Conservation (phyloP, 371 early-diverging fungal species). For the Mortierella sp. region DNA sequence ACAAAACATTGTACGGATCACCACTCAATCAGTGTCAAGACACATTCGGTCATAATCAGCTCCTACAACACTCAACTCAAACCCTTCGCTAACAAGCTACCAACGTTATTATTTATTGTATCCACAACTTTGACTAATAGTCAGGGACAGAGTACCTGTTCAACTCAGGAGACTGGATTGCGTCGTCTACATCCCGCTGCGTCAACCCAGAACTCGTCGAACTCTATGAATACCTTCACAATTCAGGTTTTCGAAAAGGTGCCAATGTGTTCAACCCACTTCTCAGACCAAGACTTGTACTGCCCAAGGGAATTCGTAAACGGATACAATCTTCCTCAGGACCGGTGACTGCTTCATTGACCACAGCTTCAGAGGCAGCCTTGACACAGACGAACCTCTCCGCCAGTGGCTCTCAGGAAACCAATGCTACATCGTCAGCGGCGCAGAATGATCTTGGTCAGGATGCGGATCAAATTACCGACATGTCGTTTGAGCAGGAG, state of each 20-base stretch:
- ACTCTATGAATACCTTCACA: constrained; percentile 50
- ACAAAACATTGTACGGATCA: constrained; percentile 18
- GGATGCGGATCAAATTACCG: constrained; percentile 11
- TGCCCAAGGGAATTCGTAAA: constrained; percentile 27
- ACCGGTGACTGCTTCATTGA: not conserved
- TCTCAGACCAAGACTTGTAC: not conserved
- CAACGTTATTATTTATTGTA: not conserved
- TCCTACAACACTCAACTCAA: not conserved
- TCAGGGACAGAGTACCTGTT: constrained; percentile 41
- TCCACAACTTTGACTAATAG: constrained; percentile 13
- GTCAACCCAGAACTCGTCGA: constrained; percentile 54
- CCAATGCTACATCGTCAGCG: not conserved
- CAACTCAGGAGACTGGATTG: constrained; percentile 39
- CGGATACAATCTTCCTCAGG: constrained; percentile 14
- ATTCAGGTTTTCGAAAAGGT: constrained; percentile 34
- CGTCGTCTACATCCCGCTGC: constrained; percentile 36
- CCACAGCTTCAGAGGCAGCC: not conserved
- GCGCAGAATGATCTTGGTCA: not conserved
- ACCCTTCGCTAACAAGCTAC: not conserved
- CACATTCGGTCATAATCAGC: not conserved
- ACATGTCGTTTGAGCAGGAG: not conserved
- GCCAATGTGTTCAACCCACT: constrained; percentile 16
- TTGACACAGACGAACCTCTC: not conserved
- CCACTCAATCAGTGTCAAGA: not conserved
- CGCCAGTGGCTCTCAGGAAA: not conserved